These are phyloP conservation scores for Pestalotiopsis sp. DNA, from an alignment of 2,329 filamentous ascomycete genomes.

Conservation along the genomic window DNA sequence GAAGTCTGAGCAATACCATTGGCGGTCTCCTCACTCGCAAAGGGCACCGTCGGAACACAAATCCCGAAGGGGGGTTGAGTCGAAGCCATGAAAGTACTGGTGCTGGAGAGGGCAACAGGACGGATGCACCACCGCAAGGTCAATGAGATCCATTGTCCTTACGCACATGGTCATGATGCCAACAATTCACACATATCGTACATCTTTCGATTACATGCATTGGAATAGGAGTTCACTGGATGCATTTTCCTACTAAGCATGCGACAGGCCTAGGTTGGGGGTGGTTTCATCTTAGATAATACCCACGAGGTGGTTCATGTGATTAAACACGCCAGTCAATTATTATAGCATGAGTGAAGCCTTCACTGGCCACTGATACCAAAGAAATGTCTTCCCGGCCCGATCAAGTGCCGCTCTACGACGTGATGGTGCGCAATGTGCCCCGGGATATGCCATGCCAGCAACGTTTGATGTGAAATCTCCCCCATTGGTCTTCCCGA, in stretches of 20 bases:
- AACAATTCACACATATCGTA: background rate
- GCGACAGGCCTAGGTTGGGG: background rate
- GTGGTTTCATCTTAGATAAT: background rate
- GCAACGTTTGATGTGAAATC: too few species aligned
- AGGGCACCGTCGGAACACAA: slow-evolving; percentile 28
- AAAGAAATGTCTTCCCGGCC: too few species aligned
- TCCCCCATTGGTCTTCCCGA: too few species aligned
- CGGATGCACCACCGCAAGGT: background rate
- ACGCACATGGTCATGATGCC: background rate
- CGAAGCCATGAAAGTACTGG: slow-evolving; percentile 17
- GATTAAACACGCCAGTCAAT: background rate
- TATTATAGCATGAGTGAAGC: background rate
- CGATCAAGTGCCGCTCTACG: too few species aligned
- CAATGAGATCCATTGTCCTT: background rate
- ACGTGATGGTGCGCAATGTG: too few species aligned
- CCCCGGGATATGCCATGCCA: too few species aligned
- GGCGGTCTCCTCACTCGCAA: slow-evolving; percentile 38
- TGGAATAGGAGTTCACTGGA: background rate
- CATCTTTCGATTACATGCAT: background rate
- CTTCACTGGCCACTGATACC: background rate
- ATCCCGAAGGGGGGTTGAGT: slow-evolving; percentile 25
- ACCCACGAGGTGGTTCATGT: background rate
- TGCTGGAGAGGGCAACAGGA: background rate
- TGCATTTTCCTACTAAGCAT: background rate
- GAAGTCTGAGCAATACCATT: slow-evolving; percentile 43